Conservation (phyloP, 2,329 filamentous ascomycete genomes). For the Biscogniauxia mediterranea region DNA sequence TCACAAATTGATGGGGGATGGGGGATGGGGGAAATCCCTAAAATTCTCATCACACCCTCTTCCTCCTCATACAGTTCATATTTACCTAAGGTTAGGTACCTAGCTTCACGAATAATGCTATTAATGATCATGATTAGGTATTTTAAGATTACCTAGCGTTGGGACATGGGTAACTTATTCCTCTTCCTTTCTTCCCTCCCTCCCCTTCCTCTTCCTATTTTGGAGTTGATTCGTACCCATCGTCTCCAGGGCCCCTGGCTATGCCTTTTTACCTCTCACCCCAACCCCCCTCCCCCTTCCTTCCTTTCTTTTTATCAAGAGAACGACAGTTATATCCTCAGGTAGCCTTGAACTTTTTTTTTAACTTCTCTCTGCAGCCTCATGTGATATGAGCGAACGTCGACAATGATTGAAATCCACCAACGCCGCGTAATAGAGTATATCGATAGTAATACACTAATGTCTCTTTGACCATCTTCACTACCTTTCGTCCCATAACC, state of each 20-base stretch:
- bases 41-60: neutral
- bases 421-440: neutral
- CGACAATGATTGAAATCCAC: neutral
- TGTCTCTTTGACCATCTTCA: slow-evolving; percentile 2
- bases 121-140: neutral
- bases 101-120: neutral
- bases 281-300: slow-evolving; percentile 1
- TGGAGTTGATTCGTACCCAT: neutral
- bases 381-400: neutral
- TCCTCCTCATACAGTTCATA: neutral
- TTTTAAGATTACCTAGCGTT: neutral
- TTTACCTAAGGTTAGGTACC: too few species aligned
- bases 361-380: neutral
- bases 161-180: neutral
- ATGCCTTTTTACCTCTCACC: slow-evolving; percentile 11
- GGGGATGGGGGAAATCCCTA: neutral
- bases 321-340: slow-evolving; percentile 12
- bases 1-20: too few species aligned
- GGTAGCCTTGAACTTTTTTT: neutral
- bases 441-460: neutral
- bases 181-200: neutral
- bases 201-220: neutral
- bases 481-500: slow-evolving; percentile 11
- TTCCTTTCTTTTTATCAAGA: neutral
- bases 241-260: neutral